Evolutionary conservation across 1,139 yeast genomes (phyloP), one percentile per base, ranked within the genome.

Genomic region (Komagataea norvegica): DNA sequence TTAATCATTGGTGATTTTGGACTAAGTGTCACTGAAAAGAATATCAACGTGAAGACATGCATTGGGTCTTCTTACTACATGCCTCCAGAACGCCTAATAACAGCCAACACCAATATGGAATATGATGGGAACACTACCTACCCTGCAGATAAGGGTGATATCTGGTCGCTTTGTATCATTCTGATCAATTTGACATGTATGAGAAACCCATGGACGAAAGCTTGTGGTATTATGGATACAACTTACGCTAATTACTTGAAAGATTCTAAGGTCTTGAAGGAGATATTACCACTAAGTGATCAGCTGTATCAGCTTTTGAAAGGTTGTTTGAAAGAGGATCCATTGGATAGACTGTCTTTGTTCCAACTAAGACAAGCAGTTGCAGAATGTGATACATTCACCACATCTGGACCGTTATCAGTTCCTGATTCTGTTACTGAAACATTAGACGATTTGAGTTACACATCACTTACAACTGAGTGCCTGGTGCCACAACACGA

Each of bases 191-290:
- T 88, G 36, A 72, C 86, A 11, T 85, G 95, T 51, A 79, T 87
- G 31, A 72, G 95, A 57, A 88, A 88, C 55, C 96, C 96, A 15
- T 88, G 96, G 96, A 75, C 87, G 39, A 77, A 80, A 48, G 95
- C 96, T 5, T 72, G 82, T 37, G 62, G 74, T 27, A 59, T 60
- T 6, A 74, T 73, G 31, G 85, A 79, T 52, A 65, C 72, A 31
- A 74, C 83, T 1, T 79, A 73, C 55, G 61, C 62, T 38, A 74
- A 74, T 14, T 78, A 65, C 54, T 60, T 70, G 33, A 60, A 64
- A 22, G 73, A 78, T 50, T 41, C 44, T 11, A 23, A 33, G 6
- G 40, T 50, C 3, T 38, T 52, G 18, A 41, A 35, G 17, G 46
- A 45, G 5, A 50, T 52, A 27, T 63, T 84, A 44, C 88, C 91